Evolutionary conservation across 441 rosid genomes (phyloP).

Genomic region (Gossypium laxum): DNA sequence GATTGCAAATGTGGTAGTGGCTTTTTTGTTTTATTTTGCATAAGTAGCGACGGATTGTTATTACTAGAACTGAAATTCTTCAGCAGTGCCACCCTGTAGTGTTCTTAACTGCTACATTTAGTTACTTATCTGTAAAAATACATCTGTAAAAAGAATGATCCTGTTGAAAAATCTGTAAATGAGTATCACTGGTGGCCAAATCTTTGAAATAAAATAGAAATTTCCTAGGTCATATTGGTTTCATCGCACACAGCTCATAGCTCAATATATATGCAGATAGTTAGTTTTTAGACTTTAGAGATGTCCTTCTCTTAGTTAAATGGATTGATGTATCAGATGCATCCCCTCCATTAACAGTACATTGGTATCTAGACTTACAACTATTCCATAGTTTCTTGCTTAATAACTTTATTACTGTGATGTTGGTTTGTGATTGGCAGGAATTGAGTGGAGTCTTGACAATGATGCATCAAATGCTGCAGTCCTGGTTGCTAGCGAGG

Average conservation of each 20-base stretch:
- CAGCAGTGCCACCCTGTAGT: background rate
- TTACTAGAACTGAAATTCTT: background rate
- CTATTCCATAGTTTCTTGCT: slow-evolving; percentile 1
- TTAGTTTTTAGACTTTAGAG: background rate
- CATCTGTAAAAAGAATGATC: background rate
- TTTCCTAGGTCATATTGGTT: background rate
- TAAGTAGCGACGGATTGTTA: background rate
- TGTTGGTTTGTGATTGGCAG: slow-evolving; percentile 36
- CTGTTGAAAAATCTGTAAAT: background rate
- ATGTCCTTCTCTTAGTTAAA: background rate
- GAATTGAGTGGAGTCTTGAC: slow-evolving; percentile 97
- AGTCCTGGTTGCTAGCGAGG: slow-evolving; percentile 97
- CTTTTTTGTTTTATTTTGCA: background rate
- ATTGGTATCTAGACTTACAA: background rate
- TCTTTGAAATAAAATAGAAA: background rate
- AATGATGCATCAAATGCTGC: slow-evolving; percentile 97
- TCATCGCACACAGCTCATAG: background rate
- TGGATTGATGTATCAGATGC: background rate
- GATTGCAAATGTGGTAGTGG: background rate
- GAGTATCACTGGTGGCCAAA: background rate
- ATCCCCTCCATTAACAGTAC: background rate
- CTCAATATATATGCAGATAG: background rate
- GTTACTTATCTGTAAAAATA: background rate
- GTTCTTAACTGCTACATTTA: background rate
- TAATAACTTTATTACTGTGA: slow-evolving; percentile 13